phyloP scores from a whole-genome alignment of 164 flowering plant species.

The Berberis thunbergii region DNA sequence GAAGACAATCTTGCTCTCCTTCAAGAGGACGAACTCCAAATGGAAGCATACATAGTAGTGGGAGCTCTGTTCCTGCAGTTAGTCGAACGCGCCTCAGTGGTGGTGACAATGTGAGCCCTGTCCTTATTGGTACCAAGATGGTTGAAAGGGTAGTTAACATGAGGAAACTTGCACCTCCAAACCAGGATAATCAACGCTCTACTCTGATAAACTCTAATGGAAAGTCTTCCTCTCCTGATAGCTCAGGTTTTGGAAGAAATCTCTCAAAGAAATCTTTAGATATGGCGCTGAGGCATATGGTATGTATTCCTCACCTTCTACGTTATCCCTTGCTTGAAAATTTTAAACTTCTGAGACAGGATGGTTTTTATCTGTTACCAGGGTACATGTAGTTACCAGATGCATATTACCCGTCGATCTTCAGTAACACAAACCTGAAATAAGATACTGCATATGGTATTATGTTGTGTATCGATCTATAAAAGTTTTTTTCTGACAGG shows the following conservation, averaged over 20 bases:
- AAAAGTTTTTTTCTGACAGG: too few relatives aligned
- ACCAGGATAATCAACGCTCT: slow-evolving; percentile 52
- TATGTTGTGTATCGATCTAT: too few relatives aligned
- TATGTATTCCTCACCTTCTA: slow-evolving; percentile 19
- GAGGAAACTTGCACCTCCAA: slow-evolving; percentile 82
- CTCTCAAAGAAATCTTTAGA: slow-evolving; percentile 84
- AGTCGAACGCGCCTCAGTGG: slow-evolving; percentile 37
- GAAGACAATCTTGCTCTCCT: slow-evolving; percentile 78
- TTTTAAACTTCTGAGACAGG: too few relatives aligned
- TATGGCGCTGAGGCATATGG: slow-evolving; percentile 96
- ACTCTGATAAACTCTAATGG: slow-evolving; percentile 36
- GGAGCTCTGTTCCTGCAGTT: slow-evolving; percentile 40
- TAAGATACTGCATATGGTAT: too few relatives aligned
- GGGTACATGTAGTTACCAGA: too few relatives aligned
- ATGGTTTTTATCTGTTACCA: too few relatives aligned
- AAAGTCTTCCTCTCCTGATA: slow-evolving; percentile 67
- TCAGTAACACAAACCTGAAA: too few relatives aligned
- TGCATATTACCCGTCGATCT: too few relatives aligned
- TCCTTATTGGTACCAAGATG: slow-evolving; percentile 70
- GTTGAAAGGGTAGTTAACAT: slow-evolving; percentile 89
- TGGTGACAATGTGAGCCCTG: slow-evolving; percentile 70
- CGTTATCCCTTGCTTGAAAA: too few relatives aligned
- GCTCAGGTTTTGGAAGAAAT: slow-evolving; percentile 80
- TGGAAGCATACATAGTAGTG: slow-evolving; percentile 33
- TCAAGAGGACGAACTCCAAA: slow-evolving; percentile 52